Base-by-base conservation (phyloP, 2,329 filamentous ascomycete genomes). In the Pseudocercospora ulei region DNA sequence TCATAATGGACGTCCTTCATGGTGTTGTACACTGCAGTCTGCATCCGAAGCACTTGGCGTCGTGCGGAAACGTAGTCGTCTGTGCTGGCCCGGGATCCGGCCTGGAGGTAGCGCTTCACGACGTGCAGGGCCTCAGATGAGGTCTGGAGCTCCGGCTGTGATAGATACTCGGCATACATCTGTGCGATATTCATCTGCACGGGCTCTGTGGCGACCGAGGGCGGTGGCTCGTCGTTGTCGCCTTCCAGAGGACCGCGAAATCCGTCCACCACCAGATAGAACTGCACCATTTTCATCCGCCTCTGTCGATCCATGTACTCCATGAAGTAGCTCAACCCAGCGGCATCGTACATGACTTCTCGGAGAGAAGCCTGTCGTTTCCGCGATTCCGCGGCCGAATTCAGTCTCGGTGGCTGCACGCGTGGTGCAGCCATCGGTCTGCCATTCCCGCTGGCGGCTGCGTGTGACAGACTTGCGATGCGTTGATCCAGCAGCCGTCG, bases 291-390 rank as follows among this genome's bases (percentile, higher is more conserved):
- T 8, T 82, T 74, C 80, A 96, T 88, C 16, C 88, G 69, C 9
- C 74, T 72, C 57, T 87, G 82, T 26, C 90, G 78, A 59, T 98
- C 90, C 90, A 98, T 98, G 56, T 86, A 96, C 59, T 98, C 90
- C 90, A 98, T 98, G 65, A 98, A 96, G 59, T 94, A 98, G 2
- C 90, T 96, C 5, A 98, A 69, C 0, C 85, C 88, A 1, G 88
- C 82, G 2, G 90, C 76, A 60, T 92, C 86, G 50, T 87, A 81
- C 41, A 98, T 70, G n/a, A 98, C 71, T 49, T 96, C 86, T 7
- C 79, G 75, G 2, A 96, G 68, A 1, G 82, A 78, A 5, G 80
- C 80, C 51, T 82, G 81, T 48, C 86, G 79, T 24, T 87, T 66
- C 28, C 71, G 73, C 1, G 81, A 80, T n/a, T 72, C 64, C 17